Percentiles rank a stretch among this genome's conserved stretches.
Evolutionary conservation across 2,329 filamentous ascomycete species (phyloP).

Genomic region (Alternaria arborescens): DNA sequence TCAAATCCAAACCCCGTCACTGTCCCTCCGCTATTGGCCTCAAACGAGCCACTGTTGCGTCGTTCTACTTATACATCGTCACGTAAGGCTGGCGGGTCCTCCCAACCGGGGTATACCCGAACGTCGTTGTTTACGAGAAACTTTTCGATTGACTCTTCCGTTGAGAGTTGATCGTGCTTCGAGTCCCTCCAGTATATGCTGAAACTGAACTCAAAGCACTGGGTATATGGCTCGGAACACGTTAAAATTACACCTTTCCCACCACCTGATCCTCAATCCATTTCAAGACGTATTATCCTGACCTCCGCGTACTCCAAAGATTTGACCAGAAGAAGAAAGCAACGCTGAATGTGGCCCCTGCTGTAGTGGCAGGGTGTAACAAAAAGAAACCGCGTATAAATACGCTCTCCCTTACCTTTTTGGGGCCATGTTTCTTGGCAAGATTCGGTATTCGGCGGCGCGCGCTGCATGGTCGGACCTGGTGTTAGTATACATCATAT

Average conservation of each 20-base stretch:
- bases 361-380: slow-evolving; percentile 6
- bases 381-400: slow-evolving; percentile 10
- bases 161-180: background rate
- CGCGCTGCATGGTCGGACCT: slow-evolving; percentile 9
- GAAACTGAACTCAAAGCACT: slow-evolving; percentile 7
- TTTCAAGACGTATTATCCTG: background rate
- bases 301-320: background rate
- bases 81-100: background rate
- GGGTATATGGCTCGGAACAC: slow-evolving; percentile 16
- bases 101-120: background rate
- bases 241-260: background rate
- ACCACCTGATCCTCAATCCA: background rate
- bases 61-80: background rate
- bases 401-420: slow-evolving; percentile 17
- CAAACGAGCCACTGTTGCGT: background rate
- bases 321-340: background rate
- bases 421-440: background rate
- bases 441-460: background rate
- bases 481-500: slow-evolving; percentile 16
- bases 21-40: background rate
- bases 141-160: background rate
- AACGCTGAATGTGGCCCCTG: slow-evolving; percentile 2
- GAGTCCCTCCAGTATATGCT: background rate
- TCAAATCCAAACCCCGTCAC: background rate
- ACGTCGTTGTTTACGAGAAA: background rate